These are phyloP conservation scores for Nicotiana noctiflora DNA, from an alignment of 257 asterid genomes.

Conservation along the genomic window DNA sequence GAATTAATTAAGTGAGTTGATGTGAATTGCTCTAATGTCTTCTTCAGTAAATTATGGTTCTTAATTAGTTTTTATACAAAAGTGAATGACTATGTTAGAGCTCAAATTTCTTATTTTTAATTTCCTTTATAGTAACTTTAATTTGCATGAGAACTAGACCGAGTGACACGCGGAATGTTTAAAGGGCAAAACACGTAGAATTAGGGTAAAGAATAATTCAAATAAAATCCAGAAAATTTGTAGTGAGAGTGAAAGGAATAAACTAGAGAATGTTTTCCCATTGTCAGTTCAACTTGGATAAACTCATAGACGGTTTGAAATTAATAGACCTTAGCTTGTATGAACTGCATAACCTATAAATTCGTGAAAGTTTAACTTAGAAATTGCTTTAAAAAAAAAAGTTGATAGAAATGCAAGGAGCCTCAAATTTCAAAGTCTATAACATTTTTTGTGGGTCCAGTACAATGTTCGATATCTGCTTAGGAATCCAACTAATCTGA, in stretches of 20 bases:
- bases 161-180: neutral
- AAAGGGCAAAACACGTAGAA: neutral
- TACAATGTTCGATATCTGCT: too few species aligned
- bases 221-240: neutral
- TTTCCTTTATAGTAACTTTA: neutral
- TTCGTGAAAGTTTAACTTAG: neutral
- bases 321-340: neutral
- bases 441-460: too few species aligned
- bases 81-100: neutral
- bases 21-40: neutral
- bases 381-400: neutral
- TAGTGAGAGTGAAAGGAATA: neutral
- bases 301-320: too few species aligned
- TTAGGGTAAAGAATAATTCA: neutral
- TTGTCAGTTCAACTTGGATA: neutral
- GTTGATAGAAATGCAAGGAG: neutral
- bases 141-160: neutral
- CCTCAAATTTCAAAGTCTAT: neutral
- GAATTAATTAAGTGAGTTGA: too few species aligned
- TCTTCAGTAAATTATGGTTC: neutral
- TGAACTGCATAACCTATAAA: neutral
- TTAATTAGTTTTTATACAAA: neutral
- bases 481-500: too few species aligned
- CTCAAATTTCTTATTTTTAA: neutral
- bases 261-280: neutral